phyloP scores from a whole-genome alignment of 306 rosid species.

The Cucurbita maxima region DNA sequence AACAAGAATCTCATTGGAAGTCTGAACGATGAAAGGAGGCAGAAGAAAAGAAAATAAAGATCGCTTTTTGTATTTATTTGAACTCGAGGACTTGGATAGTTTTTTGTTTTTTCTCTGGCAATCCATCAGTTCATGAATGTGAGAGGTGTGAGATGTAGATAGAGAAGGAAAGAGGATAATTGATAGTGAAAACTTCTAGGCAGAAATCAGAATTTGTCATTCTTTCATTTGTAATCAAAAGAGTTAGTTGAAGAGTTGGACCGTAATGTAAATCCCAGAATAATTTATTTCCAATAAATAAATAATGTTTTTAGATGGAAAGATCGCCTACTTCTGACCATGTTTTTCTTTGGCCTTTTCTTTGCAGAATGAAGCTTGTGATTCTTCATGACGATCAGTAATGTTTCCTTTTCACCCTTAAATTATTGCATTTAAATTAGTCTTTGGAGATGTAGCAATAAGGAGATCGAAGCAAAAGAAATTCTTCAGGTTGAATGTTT shows the following conservation, averaged over 20 bases:
- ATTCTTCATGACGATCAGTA: too few relatives aligned
- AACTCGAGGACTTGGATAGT: constrained; percentile 1
- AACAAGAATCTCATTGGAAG: constrained; percentile 44
- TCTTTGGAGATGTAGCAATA: not conserved
- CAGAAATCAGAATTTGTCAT: constrained; percentile 41
- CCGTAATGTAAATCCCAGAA: constrained; percentile 7
- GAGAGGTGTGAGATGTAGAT: constrained; percentile 33
- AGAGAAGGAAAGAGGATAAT: constrained; percentile 20
- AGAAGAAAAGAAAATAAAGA: constrained; percentile 3
- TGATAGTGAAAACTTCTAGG: constrained; percentile 18
- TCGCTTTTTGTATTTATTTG: constrained; percentile 13
- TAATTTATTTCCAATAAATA: not conserved
- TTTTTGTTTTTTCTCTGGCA: constrained; percentile 13
- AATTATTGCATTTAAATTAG: not conserved
- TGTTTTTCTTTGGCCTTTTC: not conserved
- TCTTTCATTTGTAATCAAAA: constrained; percentile 55
- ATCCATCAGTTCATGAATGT: not conserved
- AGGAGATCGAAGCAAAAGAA: not conserved
- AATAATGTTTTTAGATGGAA: not conserved
- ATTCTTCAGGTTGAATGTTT: not conserved
- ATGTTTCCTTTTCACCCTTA: not conserved
- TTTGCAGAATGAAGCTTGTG: not conserved
- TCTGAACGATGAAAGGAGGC: not conserved
- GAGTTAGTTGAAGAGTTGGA: constrained; percentile 11
- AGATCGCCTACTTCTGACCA: not conserved